Conservation (phyloP, 768 basidiomycete species). For the Pleurotus sapidus region DNA sequence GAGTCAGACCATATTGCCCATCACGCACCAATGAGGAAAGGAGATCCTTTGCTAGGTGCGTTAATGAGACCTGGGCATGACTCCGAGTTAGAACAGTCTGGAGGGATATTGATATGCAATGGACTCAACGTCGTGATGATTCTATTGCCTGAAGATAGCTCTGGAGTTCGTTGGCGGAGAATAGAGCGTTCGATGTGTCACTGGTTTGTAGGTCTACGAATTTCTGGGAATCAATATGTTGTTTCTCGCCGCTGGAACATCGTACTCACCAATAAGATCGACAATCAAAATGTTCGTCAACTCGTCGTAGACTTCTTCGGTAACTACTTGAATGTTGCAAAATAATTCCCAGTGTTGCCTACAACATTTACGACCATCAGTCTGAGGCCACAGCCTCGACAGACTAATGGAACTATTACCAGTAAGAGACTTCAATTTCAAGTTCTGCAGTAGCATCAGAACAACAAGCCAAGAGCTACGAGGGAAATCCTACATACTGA, state of each 20-base stretch:
- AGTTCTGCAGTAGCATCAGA: constrained; percentile 17
- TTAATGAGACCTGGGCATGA: constrained; percentile 2
- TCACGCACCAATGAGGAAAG: constrained; percentile 12
- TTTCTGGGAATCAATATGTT: background rate
- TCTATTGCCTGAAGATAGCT: background rate
- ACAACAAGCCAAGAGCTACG: too few relatives aligned
- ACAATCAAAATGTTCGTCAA: constrained; percentile 20
- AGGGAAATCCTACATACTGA: constrained; percentile 20
- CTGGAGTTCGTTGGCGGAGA: constrained; percentile 8
- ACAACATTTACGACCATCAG: too few relatives aligned
- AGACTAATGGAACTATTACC: too few relatives aligned
- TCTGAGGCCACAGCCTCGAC: too few relatives aligned
- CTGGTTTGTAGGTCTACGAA: constrained; percentile 8
- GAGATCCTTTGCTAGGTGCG: constrained; percentile 4
- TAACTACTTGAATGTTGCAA: constrained; percentile 21
- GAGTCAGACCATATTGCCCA: too few relatives aligned
- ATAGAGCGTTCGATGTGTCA: background rate
- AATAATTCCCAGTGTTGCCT: constrained; percentile 16
- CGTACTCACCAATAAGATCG: constrained; percentile 7
- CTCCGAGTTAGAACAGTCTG: too few relatives aligned
- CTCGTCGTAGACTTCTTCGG: constrained; percentile 13
- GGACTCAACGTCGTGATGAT: background rate
- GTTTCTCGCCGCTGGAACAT: background rate
- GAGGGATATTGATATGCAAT: too few relatives aligned
- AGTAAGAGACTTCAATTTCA: constrained; percentile 32